A percentile compares a stretch with the other conserved stretches of the same genome.
Conservation (phyloP, 805 yeast species). For the Ogataea glucozyma region DNA sequence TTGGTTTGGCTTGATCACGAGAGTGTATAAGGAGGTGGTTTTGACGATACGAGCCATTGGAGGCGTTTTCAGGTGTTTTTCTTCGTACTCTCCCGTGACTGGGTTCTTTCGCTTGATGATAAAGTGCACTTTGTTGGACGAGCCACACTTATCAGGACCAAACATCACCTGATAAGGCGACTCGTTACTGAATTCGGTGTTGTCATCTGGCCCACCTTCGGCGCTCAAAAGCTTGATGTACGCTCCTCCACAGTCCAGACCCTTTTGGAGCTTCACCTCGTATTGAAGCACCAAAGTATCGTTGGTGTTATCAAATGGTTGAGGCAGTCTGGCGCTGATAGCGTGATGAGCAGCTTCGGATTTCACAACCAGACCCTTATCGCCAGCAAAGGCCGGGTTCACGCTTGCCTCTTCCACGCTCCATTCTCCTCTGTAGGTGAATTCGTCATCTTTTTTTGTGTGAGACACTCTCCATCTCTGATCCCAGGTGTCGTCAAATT, state of each 20-base stretch:
- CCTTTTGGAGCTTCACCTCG: constrained; percentile 82
- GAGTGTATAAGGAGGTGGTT: constrained; percentile 70
- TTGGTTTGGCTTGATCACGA: constrained; percentile 64
- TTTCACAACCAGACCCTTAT: constrained; percentile 75
- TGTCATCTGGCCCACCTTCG: constrained; percentile 37
- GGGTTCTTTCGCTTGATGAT: constrained; percentile 64
- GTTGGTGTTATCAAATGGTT: constrained; percentile 58
- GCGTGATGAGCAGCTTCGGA: constrained; percentile 81
- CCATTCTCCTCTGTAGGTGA: constrained; percentile 76
- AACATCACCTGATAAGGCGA: constrained; percentile 87
- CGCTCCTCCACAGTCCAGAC: constrained; percentile 85
- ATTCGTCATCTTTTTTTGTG: constrained; percentile 52
- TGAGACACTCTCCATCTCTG: constrained; percentile 63
- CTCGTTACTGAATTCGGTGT: constrained; percentile 53
- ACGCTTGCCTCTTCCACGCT: constrained; percentile 59
- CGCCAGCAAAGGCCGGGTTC: constrained; percentile 61
- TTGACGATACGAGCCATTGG: constrained; percentile 64
- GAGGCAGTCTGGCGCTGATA: constrained; percentile 61
- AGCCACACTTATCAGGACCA: constrained; percentile 92
- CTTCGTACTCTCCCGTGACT: constrained; percentile 55
- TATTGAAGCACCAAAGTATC: constrained; percentile 81
- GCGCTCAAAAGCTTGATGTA: constrained; percentile 71
- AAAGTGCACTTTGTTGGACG: constrained; percentile 76
- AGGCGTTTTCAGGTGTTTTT: constrained; percentile 66
- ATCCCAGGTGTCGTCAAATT: constrained; percentile 48